Conservation (phyloP, 768 basidiomycete genomes). For the Pleurotus citrinopileatus region DNA sequence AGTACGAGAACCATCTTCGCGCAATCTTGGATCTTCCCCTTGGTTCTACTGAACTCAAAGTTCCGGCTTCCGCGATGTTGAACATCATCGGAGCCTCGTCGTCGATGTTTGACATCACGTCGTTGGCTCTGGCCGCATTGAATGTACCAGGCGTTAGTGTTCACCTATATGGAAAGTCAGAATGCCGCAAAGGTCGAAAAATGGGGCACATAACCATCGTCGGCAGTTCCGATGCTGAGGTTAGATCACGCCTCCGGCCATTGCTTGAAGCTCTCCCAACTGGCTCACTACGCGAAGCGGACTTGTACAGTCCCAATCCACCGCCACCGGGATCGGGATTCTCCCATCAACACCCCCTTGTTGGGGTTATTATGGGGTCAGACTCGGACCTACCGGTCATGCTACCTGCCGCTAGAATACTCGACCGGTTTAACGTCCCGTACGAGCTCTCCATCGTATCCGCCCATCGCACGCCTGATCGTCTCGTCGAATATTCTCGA, state of each 20-base stretch:
- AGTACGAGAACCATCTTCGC: conserved; percentile 96
- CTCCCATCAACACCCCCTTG: conserved; percentile 70
- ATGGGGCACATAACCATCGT: conserved; percentile 97
- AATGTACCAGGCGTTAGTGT: conserved; percentile 70
- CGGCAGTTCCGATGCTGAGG: conserved; percentile 74
- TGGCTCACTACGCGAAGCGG: conserved; percentile 43
- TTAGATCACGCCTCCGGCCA: conserved; percentile 65
- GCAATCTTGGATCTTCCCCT: conserved; percentile 89
- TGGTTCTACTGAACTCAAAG: conserved; percentile 84
- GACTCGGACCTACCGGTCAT: conserved; percentile 97
- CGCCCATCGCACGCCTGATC: conserved; percentile 90
- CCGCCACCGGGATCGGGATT: conserved; percentile 45
- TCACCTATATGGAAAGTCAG: conserved; percentile 94
- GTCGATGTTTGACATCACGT: conserved; percentile 55
- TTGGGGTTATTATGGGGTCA: conserved; percentile 97
- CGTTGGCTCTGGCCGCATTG: conserved; percentile 59
- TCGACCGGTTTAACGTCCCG: conserved; percentile 79
- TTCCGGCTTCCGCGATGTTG: conserved; percentile 87
- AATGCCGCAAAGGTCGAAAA: conserved; percentile 87
- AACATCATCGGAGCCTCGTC: conserved; percentile 89
- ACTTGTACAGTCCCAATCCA: conserved; percentile 47
- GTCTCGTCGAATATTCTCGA: conserved; percentile 80
- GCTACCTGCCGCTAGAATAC: conserved; percentile 81
- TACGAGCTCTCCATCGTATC: conserved; percentile 96
- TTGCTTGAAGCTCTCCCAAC: conserved; percentile 68